phyloP scores from a whole-genome alignment of 2,329 filamentous ascomycete genomes.

The Paraphaeosphaeria minitans region DNA sequence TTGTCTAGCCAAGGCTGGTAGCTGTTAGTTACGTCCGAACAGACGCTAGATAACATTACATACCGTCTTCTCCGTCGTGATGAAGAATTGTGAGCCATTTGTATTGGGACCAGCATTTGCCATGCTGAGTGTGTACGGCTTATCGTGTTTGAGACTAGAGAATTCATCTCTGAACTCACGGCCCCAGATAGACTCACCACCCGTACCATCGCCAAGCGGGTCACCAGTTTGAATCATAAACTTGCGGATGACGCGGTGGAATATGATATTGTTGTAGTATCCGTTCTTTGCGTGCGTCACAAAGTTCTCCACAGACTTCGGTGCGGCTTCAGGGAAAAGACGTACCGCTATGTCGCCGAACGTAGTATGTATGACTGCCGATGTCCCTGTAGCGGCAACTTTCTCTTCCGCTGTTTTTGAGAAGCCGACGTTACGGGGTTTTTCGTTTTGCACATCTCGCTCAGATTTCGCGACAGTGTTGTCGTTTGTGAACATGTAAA shows the following conservation, averaged over 20 bases:
- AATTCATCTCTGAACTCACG: slow-evolving; percentile 93
- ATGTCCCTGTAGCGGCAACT: slow-evolving; percentile 72
- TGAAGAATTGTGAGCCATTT: slow-evolving; percentile 97
- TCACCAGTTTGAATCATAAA: slow-evolving; percentile 97
- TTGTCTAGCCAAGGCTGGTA: slow-evolving; percentile 84
- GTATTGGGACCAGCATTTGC: slow-evolving; percentile 95
- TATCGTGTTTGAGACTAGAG: slow-evolving; percentile 87
- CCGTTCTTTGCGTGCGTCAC: slow-evolving; percentile 85
- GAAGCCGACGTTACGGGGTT: slow-evolving; percentile 69
- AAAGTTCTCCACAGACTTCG: slow-evolving; percentile 96
- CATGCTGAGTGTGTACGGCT: slow-evolving; percentile 96
- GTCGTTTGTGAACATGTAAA: slow-evolving; percentile 98
- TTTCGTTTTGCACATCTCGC: slow-evolving; percentile 94
- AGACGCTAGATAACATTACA: slow-evolving; percentile 45
- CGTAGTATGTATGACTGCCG: slow-evolving; percentile 87
- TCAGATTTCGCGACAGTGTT: slow-evolving; percentile 61
- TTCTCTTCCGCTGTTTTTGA: slow-evolving; percentile 59
- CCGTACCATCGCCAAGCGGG: slow-evolving; percentile 85
- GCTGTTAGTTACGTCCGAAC: slow-evolving; percentile 28
- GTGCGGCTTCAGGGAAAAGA: slow-evolving; percentile 89
- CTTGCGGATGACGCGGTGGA: slow-evolving; percentile 94
- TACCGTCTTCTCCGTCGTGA: slow-evolving; percentile 94
- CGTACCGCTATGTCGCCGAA: slow-evolving; percentile 93
- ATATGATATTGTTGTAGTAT: slow-evolving; percentile 98
- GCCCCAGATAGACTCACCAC: slow-evolving; percentile 93